Evolutionary conservation across 352 stramenopile genomes (phyloP), one percentile per base, ranked within the genome.

Genomic region (Phytopythium delawarense): DNA sequence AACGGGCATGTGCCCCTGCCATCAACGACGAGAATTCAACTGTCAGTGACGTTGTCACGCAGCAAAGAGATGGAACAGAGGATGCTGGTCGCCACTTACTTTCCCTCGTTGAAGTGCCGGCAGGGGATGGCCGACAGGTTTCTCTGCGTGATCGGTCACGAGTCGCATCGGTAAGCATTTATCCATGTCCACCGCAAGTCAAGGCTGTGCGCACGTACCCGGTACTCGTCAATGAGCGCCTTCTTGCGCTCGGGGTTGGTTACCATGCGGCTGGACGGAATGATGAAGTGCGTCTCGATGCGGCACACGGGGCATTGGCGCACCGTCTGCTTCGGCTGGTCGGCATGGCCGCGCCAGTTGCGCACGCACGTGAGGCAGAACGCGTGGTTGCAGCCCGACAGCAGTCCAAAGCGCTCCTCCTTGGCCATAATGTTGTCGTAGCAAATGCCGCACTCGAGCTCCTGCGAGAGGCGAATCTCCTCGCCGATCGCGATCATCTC

Each of bases 401-500:
- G 68, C 56, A 96, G 57, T 1, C 87, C 87, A 63, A 96, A 96
- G 44, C 85, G 85, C 64, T 94, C 85, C 42, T 75, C 75, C 61
- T 90, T 89, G 34, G 63, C 57, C 59, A 93, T 64, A 44, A 94
- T 74, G 65, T 82, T 79, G 57, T 96, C 87, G 62, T 88, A 91
- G 72, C 87, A 96, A 64, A 96, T 92, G 58, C 84, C 87, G 62
- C 87, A 96, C 70, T 94, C 87, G 28, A 93, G 66, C 1, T 88
- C 81, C 45, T 77, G 61, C 7, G 84, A 93, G 9, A 79, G 70
- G 30, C 78, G 62, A 25, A 91, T 69, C 70, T 94, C 84, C 62
- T 86, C 68, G n/a, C 78, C 69, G 59, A 84, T 81, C 1, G 74
- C 66, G 25, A 76, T 66, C 61, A 79, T 79, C 53, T 91, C 78